Percentiles rank a stretch among this genome's conserved stretches.
These are phyloP conservation scores for Starmerella stigmatis DNA, from an alignment of 805 yeast genomes.

Conservation along the genomic window DNA sequence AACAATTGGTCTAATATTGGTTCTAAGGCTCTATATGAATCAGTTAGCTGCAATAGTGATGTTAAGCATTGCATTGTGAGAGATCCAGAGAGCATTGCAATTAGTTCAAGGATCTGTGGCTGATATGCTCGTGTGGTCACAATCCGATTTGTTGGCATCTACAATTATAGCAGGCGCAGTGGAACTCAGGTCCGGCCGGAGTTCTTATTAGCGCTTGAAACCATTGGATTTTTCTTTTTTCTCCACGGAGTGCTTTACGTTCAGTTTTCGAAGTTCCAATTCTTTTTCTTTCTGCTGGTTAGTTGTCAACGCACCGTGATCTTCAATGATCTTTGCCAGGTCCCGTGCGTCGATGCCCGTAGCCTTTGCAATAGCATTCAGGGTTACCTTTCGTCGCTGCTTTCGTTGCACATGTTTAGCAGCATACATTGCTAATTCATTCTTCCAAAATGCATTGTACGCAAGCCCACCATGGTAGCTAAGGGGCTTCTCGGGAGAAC, in stretches of 20 bases:
- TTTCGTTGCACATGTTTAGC: neutral
- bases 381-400: constrained; percentile 15
- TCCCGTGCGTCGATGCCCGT: constrained; percentile 33
- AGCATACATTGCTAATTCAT: constrained; percentile 32
- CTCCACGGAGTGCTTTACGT: neutral
- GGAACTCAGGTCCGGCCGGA: neutral
- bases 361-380: constrained; percentile 24
- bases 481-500: constrained; percentile 90
- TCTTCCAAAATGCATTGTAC: constrained; percentile 69
- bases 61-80: too few relatives aligned
- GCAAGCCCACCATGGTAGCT: constrained; percentile 70
- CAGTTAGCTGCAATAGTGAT: too few relatives aligned
- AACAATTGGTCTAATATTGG: too few relatives aligned
- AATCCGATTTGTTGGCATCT: neutral
- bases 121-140: too few relatives aligned
- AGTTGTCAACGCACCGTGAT: constrained; percentile 25
- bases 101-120: too few relatives aligned
- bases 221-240: neutral
- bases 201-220: neutral
- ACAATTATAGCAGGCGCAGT: neutral
- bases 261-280: neutral
- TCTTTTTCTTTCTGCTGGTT: neutral
- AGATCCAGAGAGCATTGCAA: too few relatives aligned
- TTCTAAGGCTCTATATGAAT: too few relatives aligned
- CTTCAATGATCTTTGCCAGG: constrained; percentile 27